A percentile compares a stretch with the other conserved stretches of the same genome.
phyloP scores from a whole-genome alignment of 306 rosid species.

The Quercus dentata region DNA sequence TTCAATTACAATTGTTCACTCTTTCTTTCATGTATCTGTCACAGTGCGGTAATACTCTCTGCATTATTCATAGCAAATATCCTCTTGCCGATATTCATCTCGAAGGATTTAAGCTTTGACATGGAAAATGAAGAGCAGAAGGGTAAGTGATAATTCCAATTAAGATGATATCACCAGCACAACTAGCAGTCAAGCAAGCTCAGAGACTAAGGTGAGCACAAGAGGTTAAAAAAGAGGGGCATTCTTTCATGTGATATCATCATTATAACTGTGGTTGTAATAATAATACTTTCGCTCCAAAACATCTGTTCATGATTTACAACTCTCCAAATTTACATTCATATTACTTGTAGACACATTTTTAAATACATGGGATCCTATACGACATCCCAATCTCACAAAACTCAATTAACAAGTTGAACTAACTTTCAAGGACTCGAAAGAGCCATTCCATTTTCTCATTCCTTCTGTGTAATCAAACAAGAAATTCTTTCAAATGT shows the following conservation, averaged over 20 bases:
- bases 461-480: conserved; percentile 15
- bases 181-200: not conserved
- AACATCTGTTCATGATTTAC: not conserved
- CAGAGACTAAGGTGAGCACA: conserved; percentile 1
- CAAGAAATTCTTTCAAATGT: conserved; percentile 10
- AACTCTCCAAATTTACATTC: not conserved
- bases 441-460: conserved; percentile 2
- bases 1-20: not conserved
- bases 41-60: conserved; percentile 48
- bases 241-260: not conserved
- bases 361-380: not conserved
- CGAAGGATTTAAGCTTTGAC: conserved; percentile 33
- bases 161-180: not conserved
- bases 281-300: not conserved
- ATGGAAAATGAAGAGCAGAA: conserved; percentile 29
- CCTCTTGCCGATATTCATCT: conserved; percentile 43
- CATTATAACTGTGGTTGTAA: not conserved
- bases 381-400: not conserved
- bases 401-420: not conserved
- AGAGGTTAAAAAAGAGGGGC: not conserved
- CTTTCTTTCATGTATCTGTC: not conserved
- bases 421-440: not conserved
- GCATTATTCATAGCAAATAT: conserved; percentile 44
- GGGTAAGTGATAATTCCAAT: conserved; percentile 14
- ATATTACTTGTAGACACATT: not conserved